Evolutionary conservation across 2,329 filamentous ascomycete genomes (phyloP), one percentile per base, ranked within the genome.

Genomic region (Cytospora piceae): DNA sequence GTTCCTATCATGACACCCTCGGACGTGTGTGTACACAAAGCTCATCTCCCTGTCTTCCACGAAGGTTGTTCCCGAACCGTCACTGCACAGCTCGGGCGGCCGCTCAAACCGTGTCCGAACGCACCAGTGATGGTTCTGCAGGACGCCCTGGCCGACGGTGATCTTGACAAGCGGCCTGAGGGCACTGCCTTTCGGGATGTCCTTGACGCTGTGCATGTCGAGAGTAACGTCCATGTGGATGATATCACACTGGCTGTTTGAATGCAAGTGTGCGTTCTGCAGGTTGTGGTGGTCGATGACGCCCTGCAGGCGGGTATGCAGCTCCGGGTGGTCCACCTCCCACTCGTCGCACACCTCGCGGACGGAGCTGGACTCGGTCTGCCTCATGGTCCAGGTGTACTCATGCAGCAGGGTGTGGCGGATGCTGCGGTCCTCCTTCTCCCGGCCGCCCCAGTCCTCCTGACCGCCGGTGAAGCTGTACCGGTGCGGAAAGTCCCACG

Each of bases 191-290:
- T 80, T 77, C 4, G 86, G 86, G 17, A 63, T 54, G 29, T 63
- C 56, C 70, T 81, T 81, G 55, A 82, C 82, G 68, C 86, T 80
- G 72, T 87, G 84, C 2, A 89, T 75, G 68, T 87, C 83, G 8
- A 90, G 79, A 0, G 85, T 85, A 5, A 85, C 81, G 67, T 87
- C 85, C 78, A 89, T 86, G 76, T 89, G 86, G 68, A 89, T 77
- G 42, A 88, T 82, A 68, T 85, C 82, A 66, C 86, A 85, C 46
- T 82, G 82, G 27, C 81, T 78, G 69, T 86, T 80, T 22, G 63
- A 56, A 6, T 65, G 63, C 42, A 63, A 46, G 49, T 68, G 66
- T 22, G 66, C 66, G 37, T 66, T 66, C 58, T 66, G 63, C 60
- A 68, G 63, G 42, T 66, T 52, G 51, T 68, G 66, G 29, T 66